Evolutionary conservation across 2,329 filamentous ascomycete genomes (phyloP), one percentile per base, ranked within the genome.

Genomic region (Trichoderma asperellum): DNA sequence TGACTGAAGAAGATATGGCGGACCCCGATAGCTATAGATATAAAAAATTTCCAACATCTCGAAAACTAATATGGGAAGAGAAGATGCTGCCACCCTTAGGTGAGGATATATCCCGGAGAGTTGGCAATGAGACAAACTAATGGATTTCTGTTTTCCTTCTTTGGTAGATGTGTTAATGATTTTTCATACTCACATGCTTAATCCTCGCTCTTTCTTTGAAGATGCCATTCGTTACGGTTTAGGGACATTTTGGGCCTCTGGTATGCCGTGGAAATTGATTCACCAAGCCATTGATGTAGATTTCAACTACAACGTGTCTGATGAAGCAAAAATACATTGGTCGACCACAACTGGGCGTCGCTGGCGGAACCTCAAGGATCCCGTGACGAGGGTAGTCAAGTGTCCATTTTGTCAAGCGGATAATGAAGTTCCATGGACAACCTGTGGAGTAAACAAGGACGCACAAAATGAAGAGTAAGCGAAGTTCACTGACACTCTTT

Each of bases 121-220:
- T 64, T 6, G 11, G 2, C 6, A 21, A 62, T 14, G 3, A 1
- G 12, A 4, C 24, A 18, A 21, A 14, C 53, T 66, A 11, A 66
- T 5, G 0, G 5, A 12, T 67, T 18, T 49, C 21, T 55, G 1
- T n/a, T 40, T n/a, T 3, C 3, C 7, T 43, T 43, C 2, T 8
- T 14, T 10, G 16, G 2, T 16, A 84, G 92, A 94, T 79, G 87
- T 94, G 0, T 79, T 94, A 24, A 92, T 94, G 90, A 89, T 94
- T 0, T 92, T 90, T 89, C 92, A 95, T 77, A 82, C 91, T 0
- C 92, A 92, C 75, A 90, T 92, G 87, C 86, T 95, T 3, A 94
- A 94, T 73, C 92, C 92, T 0, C 83, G 90, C 52, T 83, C 82
- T n/a, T 94, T 89, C 75, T 85, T 93, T 4, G 91, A 94, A 74